phyloP scores from a whole-genome alignment of 1,284 basidiomycete species.

The Uromyces viciae-fabae region DNA sequence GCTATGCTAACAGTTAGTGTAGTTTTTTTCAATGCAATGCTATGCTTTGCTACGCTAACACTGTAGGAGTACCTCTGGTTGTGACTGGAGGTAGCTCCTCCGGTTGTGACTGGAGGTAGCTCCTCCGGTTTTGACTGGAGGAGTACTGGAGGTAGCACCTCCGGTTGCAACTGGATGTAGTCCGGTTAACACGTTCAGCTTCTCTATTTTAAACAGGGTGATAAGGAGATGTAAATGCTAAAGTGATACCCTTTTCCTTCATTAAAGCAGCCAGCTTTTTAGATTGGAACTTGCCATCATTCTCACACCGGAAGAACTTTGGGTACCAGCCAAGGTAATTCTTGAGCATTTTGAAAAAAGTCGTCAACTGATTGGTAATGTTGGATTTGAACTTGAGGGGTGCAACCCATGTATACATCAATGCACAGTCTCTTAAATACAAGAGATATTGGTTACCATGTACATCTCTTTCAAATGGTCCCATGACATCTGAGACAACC shows the following conservation, averaged over 20 bases:
- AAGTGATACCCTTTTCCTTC: neutral
- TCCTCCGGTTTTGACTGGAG: too few species aligned
- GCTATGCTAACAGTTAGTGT: too few species aligned
- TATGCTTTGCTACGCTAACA: too few species aligned
- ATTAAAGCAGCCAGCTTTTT: neutral
- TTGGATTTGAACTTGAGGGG: neutral
- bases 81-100: too few species aligned
- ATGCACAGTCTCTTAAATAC: neutral
- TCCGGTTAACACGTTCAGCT: neutral
- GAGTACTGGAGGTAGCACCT: too few species aligned
- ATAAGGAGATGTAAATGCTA: neutral
- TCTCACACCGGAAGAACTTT: neutral
- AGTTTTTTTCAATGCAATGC: too few species aligned
- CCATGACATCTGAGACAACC: conserved; percentile 12
- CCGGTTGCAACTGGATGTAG: too few species aligned
- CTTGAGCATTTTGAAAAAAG: neutral
- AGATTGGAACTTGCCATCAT: neutral
- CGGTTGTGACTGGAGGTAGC: too few species aligned
- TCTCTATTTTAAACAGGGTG: neutral
- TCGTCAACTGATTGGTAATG: neutral
- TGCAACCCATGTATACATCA: neutral
- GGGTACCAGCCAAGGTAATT: neutral
- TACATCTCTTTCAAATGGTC: neutral
- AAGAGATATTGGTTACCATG: neutral
- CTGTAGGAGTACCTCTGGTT: too few species aligned